Percentiles rank a stretch among this genome's conserved stretches.
These are phyloP conservation scores for Coemansia sp. DNA, from an alignment of 192 early-diverging fungal genomes.

Conservation along the genomic window DNA sequence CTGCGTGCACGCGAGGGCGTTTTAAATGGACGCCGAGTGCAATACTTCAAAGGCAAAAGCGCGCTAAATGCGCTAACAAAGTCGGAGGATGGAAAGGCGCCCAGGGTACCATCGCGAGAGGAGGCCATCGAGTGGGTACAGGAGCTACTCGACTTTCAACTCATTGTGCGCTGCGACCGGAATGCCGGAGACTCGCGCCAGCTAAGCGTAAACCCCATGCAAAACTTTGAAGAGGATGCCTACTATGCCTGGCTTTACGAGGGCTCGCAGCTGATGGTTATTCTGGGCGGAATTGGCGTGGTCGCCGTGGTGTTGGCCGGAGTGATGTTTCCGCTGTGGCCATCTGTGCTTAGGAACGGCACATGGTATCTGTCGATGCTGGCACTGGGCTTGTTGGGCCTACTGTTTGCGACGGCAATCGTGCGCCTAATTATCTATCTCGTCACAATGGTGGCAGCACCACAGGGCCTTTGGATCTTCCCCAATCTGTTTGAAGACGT, in stretches of 20 bases:
- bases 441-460: slow-evolving; percentile 65
- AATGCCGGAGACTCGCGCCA: slow-evolving; percentile 50
- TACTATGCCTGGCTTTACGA: slow-evolving; percentile 96
- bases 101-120: slow-evolving; percentile 59
- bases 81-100: slow-evolving; percentile 32
- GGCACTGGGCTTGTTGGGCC: slow-evolving; percentile 79
- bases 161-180: slow-evolving; percentile 77
- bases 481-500: slow-evolving; percentile 97
- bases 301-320: slow-evolving; percentile 81
- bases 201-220: slow-evolving; percentile 58
- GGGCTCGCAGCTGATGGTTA: slow-evolving; percentile 76
- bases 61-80: slow-evolving; percentile 48
- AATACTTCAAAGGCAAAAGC: slow-evolving; percentile 79
- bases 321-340: slow-evolving; percentile 99
- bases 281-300: slow-evolving; percentile 77
- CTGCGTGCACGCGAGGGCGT: slow-evolving; percentile 83
- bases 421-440: slow-evolving; percentile 86
- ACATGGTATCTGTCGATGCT: slow-evolving; percentile 90
- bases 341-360: slow-evolving; percentile 71
- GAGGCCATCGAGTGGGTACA: slow-evolving; percentile 64
- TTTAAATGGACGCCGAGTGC: slow-evolving; percentile 86
- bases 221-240: slow-evolving; percentile 73
- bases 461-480: slow-evolving; percentile 93
- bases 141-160: slow-evolving; percentile 67
- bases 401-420: slow-evolving; percentile 87